Evolutionary conservation across 768 basidiomycete genomes (phyloP).

Genomic region (Tulasnella sp.): DNA sequence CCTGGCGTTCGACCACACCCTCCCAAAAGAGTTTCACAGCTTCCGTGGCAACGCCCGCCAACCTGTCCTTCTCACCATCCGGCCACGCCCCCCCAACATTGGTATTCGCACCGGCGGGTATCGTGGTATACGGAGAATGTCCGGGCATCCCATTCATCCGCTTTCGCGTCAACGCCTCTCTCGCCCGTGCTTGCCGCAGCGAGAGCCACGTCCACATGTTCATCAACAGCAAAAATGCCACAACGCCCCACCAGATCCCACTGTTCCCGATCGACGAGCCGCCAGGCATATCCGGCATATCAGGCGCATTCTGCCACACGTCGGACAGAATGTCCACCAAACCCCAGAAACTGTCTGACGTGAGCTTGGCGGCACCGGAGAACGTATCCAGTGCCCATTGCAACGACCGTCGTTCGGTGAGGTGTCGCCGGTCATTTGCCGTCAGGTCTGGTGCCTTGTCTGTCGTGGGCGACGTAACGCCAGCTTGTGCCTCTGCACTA

Average conservation of each 20-base stretch:
- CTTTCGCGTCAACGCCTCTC: slow-evolving; percentile 16
- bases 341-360: slow-evolving; percentile 51
- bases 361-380: slow-evolving; percentile 62
- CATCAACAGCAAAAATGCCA: slow-evolving; percentile 62
- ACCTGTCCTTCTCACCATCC: background rate
- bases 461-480: slow-evolving; percentile 16
- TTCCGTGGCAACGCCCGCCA: background rate
- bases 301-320: slow-evolving; percentile 17
- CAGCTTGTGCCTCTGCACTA: slow-evolving; percentile 17
- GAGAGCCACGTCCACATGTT: slow-evolving; percentile 58
- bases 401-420: slow-evolving; percentile 56
- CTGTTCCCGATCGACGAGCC: slow-evolving; percentile 12
- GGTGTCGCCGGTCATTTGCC: slow-evolving; percentile 40
- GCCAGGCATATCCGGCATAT: slow-evolving; percentile 17
- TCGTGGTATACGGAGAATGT: background rate
- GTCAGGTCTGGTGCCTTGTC: background rate
- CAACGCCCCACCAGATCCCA: slow-evolving; percentile 52
- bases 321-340: slow-evolving; percentile 68
- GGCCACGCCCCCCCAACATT: background rate
- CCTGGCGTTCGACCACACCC: slow-evolving; percentile 7
- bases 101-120: background rate
- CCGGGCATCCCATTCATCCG: background rate
- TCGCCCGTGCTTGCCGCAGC: slow-evolving; percentile 11
- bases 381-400: slow-evolving; percentile 87
- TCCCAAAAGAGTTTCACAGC: background rate